Evolutionary conservation across 805 yeast species (phyloP).

Genomic region (Tetrapisispora arboricola): DNA sequence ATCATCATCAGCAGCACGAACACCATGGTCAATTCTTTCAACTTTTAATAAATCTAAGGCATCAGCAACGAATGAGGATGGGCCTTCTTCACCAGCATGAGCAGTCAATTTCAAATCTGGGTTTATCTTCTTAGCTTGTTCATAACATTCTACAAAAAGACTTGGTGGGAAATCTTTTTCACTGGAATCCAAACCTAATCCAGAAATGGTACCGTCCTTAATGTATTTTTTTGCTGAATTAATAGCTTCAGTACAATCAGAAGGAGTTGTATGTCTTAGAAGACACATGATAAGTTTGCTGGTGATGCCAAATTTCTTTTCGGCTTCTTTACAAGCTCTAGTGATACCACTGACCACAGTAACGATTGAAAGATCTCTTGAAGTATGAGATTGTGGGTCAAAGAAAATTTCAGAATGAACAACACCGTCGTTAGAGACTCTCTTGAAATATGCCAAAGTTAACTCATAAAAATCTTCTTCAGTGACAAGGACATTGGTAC

Average conservation of each 20-base stretch:
- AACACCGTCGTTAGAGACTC: conserved; percentile 49
- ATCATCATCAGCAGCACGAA: conserved; percentile 48
- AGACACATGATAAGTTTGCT: conserved; percentile 74
- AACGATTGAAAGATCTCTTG: conserved; percentile 51
- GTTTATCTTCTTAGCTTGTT: conserved; percentile 35
- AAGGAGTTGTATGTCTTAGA: conserved; percentile 62
- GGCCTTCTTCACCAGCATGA: conserved; percentile 88
- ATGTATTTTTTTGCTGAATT: conserved; percentile 42
- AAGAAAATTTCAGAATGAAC: conserved; percentile 68
- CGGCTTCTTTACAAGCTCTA: conserved; percentile 57
- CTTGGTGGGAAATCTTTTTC: conserved; percentile 73
- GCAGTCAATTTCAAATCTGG: conserved; percentile 61
- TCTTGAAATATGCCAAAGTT: conserved; percentile 62
- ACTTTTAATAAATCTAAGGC: conserved; percentile 52
- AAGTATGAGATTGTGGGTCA: conserved; percentile 78
- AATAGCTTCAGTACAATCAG: conserved; percentile 48
- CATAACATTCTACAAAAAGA: conserved; percentile 54
- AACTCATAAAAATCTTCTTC: conserved; percentile 69
- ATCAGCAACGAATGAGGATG: conserved; percentile 51
- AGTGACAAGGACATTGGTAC: conserved; percentile 60
- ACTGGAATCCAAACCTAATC: conserved; percentile 73
- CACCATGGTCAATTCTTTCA: conserved; percentile 74
- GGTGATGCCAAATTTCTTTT: conserved; percentile 47
- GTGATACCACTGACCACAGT: conserved; percentile 55
- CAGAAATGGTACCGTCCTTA: conserved; percentile 52